These are phyloP conservation scores for Lophium mytilinum DNA, from an alignment of 495 filamentous ascomycete species.

Conservation along the genomic window DNA sequence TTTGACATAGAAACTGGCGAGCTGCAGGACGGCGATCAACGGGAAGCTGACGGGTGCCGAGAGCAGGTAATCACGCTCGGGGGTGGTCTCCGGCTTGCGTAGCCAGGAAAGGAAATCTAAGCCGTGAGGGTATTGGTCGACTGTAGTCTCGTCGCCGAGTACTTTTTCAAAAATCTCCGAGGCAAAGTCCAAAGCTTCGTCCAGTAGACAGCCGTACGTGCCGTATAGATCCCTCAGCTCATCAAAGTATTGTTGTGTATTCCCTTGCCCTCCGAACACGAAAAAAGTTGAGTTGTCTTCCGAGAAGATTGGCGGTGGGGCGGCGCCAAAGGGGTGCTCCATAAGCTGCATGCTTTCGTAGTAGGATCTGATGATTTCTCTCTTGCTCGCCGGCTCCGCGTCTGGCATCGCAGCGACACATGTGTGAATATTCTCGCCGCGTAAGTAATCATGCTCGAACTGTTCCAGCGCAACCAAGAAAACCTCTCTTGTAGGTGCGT, in stretches of 20 bases:
- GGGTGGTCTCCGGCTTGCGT: constrained; percentile 6
- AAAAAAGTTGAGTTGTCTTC: constrained; percentile 4
- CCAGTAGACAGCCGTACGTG: constrained; percentile 10
- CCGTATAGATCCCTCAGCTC: constrained; percentile 10
- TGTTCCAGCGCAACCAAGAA: constrained; percentile 4
- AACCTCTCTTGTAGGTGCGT: constrained; percentile 1
- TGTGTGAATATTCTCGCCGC: constrained; percentile 8
- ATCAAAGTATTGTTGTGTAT: constrained; percentile 10
- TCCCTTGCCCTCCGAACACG: constrained; percentile 21
- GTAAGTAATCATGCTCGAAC: constrained; percentile 1
- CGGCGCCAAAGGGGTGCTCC: constrained; percentile 7
- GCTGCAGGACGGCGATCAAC: constrained; percentile 26
- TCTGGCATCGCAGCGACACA: constrained; percentile 2
- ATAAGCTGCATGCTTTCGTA: constrained; percentile 9
- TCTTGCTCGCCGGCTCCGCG: constrained; percentile 1
- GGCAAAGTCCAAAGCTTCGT: constrained; percentile 6
- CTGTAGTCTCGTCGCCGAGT: neutral
- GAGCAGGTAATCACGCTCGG: constrained; percentile 19
- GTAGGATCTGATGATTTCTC: constrained; percentile 11
- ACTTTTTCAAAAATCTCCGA: constrained; percentile 11
- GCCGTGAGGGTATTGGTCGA: constrained; percentile 6
- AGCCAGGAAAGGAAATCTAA: constrained; percentile 28
- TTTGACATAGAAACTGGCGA: constrained; percentile 28
- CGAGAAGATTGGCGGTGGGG: neutral
- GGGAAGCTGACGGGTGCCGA: constrained; percentile 34